Evolutionary conservation across 305 asterid species (phyloP), one percentile per base, ranked within the genome.

Genomic region (Fraxinus velutina): DNA sequence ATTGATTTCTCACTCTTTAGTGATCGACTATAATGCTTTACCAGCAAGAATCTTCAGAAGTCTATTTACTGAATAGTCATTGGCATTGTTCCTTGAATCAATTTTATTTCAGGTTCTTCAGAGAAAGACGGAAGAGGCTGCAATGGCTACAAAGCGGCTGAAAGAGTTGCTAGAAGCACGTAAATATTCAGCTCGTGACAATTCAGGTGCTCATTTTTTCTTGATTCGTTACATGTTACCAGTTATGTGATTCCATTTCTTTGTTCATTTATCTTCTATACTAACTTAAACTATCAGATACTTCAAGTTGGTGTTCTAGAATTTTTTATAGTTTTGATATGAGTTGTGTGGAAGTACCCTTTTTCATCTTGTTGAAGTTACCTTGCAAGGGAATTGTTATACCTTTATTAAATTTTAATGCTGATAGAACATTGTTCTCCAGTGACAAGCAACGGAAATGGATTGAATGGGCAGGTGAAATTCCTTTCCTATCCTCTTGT

Each of bases 121-220:
- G 87, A 91, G 99, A 87, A 96, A 96, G 89, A 96, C 97, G 33
- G 99, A 93, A 86, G 98, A 96, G 90, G 99, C 99, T 86, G 99
- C 99, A 85, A 85, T 96, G 92, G 99, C 99, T 86, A 96, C 99
- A 83, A 93, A 92, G 90, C 92, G 98, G 88, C 92, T 96, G 79
- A 96, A 96, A 88, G 99, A 96, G 85, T 83, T 96, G 94, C 94
- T 96, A 64, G 99, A 96, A 92, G 98, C 97, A 77, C 98, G 99
- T 66, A 96, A 93, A 91, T 89, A 93, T 82, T 88, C 97, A 74
- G 83, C 89, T 73, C 99, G 99, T 36, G 99, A 96, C 78, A 92
- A 88, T 88, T 90, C 97, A 50, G 94, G 99, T 94, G 72, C 77
- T 86, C 74, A 32, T 76, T 83, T 57, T 37, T 72, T 74, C 66